Evolutionary conservation across 1,139 yeast species (phyloP).

Genomic region (Yamadazyma aaseri): DNA sequence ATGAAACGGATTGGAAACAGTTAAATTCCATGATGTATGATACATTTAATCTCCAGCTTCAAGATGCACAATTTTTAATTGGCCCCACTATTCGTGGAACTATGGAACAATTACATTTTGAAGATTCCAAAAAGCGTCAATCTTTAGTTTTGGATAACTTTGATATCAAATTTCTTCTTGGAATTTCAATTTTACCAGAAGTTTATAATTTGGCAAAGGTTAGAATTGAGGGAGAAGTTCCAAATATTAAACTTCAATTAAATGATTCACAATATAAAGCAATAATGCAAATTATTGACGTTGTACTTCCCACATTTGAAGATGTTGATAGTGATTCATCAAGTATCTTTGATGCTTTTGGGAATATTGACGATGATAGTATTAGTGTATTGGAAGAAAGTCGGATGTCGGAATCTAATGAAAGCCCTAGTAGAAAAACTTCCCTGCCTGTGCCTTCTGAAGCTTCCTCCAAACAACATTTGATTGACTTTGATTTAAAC

Average conservation of each 20-base stretch:
- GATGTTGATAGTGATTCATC: slow-evolving; percentile 28
- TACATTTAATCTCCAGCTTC: slow-evolving; percentile 69
- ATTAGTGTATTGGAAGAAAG: slow-evolving; percentile 19
- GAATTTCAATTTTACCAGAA: slow-evolving; percentile 80
- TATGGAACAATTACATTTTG: slow-evolving; percentile 62
- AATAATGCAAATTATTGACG: slow-evolving; percentile 72
- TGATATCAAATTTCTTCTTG: slow-evolving; percentile 69
- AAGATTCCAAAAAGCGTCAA: slow-evolving; percentile 29
- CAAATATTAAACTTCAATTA: slow-evolving; percentile 65
- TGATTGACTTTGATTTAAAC: slow-evolving; percentile 66
- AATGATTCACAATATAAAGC: slow-evolving; percentile 91
- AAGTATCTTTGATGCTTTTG: slow-evolving; percentile 38
- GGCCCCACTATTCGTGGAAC: slow-evolving; percentile 82
- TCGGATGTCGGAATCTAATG: slow-evolving; percentile 4
- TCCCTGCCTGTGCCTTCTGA: slow-evolving; percentile 4
- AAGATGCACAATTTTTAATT: slow-evolving; percentile 85
- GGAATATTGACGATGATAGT: slow-evolving; percentile 15
- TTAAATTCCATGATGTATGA: slow-evolving; percentile 86
- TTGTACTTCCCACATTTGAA: slow-evolving; percentile 64
- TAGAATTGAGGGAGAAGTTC: slow-evolving; percentile 78
- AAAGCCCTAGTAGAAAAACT: neutral
- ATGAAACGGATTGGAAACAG: slow-evolving; percentile 67
- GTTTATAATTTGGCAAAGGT: slow-evolving; percentile 73
- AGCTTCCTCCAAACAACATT: slow-evolving; percentile 48
- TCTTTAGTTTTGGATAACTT: slow-evolving; percentile 73